Conservation (phyloP, 129 eudicot genomes). For the Solidago caesia region DNA sequence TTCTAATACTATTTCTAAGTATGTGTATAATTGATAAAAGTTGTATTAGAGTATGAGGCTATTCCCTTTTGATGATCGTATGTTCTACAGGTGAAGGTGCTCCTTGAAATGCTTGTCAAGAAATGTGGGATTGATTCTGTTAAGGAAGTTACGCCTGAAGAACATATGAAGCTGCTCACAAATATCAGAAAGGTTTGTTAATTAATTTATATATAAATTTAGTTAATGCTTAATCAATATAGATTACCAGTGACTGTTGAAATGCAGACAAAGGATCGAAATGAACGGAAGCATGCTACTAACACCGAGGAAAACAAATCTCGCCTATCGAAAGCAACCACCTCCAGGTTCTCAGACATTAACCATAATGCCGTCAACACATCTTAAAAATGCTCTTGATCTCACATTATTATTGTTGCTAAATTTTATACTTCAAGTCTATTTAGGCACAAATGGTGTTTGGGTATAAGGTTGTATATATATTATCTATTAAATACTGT, state of each 20-base stretch:
- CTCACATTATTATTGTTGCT: not conserved
- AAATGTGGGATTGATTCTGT: slow-evolving; percentile 96
- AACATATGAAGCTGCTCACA: slow-evolving; percentile 91
- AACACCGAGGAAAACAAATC: slow-evolving; percentile 56
- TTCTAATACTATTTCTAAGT: not conserved
- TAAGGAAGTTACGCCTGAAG: slow-evolving; percentile 94
- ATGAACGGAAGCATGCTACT: slow-evolving; percentile 61
- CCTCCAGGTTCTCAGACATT: slow-evolving; percentile 60
- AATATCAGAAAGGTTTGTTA: slow-evolving; percentile 83
- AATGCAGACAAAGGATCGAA: slow-evolving; percentile 81
- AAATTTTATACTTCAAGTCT: not conserved
- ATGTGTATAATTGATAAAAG: not conserved
- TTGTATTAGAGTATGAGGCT: not conserved
- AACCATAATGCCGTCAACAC: not conserved
- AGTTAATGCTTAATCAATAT: not conserved
- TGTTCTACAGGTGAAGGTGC: slow-evolving; percentile 65
- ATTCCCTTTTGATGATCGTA: slow-evolving; percentile 1
- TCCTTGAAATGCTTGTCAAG: slow-evolving; percentile 90
- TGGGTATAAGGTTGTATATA: not conserved
- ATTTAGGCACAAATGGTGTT: not conserved
- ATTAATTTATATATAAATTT: not conserved
- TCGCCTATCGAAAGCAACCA: slow-evolving; percentile 74
- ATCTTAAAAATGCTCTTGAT: not conserved
- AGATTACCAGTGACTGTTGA: slow-evolving; percentile 2
- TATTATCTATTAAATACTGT: not conserved